Percentiles rank a stretch among this genome's conserved stretches.
Evolutionary conservation across 768 basidiomycete genomes (phyloP).

Genomic region (Phylloporus rhodoxanthus): DNA sequence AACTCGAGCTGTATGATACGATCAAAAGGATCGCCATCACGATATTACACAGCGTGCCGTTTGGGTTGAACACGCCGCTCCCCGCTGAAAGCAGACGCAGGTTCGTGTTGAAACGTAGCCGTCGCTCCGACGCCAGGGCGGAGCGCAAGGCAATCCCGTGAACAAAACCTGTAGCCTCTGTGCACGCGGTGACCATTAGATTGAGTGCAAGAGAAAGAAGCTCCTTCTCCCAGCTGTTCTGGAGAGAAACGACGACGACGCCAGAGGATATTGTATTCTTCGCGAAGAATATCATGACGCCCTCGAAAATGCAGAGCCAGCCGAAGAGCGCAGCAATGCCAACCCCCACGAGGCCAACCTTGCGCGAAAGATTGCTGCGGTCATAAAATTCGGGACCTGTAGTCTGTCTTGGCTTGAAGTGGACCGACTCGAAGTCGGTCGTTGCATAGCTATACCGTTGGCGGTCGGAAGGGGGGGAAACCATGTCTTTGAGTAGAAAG

Average conservation of each 20-base stretch:
- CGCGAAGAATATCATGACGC: conserved; percentile 18
- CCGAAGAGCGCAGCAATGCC: conserved; percentile 20
- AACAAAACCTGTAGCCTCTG: conserved; percentile 26
- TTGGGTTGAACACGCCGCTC: conserved; percentile 16
- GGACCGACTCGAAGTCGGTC: conserved; percentile 19
- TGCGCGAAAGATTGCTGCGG: conserved; percentile 22
- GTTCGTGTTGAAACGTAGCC: conserved; percentile 13
- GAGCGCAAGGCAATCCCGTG: conserved; percentile 27
- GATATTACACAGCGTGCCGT: conserved; percentile 18
- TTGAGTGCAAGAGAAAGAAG: conserved; percentile 22
- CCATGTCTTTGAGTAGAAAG: not conserved
- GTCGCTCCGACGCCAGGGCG: conserved; percentile 21
- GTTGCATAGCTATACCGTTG: conserved; percentile 8
- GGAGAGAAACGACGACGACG: conserved; percentile 17
- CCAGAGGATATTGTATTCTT: conserved; percentile 23
- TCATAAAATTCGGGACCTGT: conserved; percentile 27
- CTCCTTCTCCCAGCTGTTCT: conserved; percentile 13
- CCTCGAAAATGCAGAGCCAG: conserved; percentile 19
- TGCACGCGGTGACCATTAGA: conserved; percentile 24
- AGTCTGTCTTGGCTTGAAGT: conserved; percentile 17
- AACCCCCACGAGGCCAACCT: conserved; percentile 21
- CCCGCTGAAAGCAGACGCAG: conserved; percentile 18
- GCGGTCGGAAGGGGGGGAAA: not conserved
- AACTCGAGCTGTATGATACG: conserved; percentile 25
- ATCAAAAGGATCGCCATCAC: conserved; percentile 27